phyloP scores from a whole-genome alignment of 108 stramenopile genomes.

The Phaeodactylum tricornutum region DNA sequence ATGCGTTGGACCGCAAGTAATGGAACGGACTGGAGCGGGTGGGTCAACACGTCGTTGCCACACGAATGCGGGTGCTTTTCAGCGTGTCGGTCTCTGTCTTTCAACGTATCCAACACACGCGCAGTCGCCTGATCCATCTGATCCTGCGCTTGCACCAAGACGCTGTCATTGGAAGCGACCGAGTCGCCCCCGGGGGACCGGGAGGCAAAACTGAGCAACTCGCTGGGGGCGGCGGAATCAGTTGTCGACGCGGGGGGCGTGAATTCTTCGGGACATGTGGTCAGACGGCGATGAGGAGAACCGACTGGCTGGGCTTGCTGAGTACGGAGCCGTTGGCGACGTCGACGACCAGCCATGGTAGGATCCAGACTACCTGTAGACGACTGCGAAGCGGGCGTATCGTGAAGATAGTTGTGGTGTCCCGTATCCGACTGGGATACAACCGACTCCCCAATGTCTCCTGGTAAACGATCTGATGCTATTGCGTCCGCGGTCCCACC shows the following conservation, averaged over 20 bases:
- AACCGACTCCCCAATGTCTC: neutral
- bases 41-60: neutral
- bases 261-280: neutral
- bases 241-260: neutral
- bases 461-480: neutral
- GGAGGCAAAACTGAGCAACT: neutral
- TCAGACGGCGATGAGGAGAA: too few relatives aligned
- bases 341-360: conserved; percentile 2
- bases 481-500: neutral
- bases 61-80: neutral
- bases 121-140: neutral
- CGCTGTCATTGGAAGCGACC: neutral
- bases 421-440: too few relatives aligned
- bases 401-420: too few relatives aligned
- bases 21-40: conserved; percentile 16
- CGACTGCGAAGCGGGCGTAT: neutral
- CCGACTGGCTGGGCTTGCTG: neutral
- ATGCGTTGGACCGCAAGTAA: conserved; percentile 44
- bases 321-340: neutral
- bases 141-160: neutral
- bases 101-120: neutral
- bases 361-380: neutral
- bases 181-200: neutral
- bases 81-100: neutral
- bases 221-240: neutral